Evolutionary conservation across 441 rosid genomes (phyloP).

Genomic region (Bocquillonia castaneifolia): DNA sequence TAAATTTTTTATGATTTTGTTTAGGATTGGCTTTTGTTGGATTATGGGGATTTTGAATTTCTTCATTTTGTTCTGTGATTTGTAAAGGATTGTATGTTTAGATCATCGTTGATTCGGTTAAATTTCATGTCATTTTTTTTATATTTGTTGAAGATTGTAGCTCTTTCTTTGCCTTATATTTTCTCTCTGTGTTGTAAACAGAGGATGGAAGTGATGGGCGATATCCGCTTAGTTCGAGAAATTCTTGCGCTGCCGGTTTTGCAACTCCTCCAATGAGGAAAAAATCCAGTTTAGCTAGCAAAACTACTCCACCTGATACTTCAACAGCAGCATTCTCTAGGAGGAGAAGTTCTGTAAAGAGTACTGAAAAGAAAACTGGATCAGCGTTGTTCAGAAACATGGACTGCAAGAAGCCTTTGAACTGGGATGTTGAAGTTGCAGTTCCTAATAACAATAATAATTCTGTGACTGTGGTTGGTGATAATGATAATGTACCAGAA

Average conservation of each 20-base stretch:
- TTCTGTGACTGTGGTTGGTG: conserved; percentile 28
- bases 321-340: conserved; percentile 40
- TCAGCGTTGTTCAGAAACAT: conserved; percentile 27
- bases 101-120: not conserved
- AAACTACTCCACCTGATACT: conserved; percentile 44
- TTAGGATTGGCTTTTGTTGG: not conserved
- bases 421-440: conserved; percentile 49
- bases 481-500: conserved; percentile 23
- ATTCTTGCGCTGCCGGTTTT: conserved; percentile 29
- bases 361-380: conserved; percentile 43
- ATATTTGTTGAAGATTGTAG: not conserved
- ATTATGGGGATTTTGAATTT: not conserved
- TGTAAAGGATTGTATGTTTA: not conserved
- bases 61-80: too few species aligned
- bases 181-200: conserved; percentile 21
- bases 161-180: not conserved
- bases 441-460: conserved; percentile 27
- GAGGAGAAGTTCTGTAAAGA: conserved; percentile 45
- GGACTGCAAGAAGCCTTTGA: conserved; percentile 47
- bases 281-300: conserved; percentile 33
- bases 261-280: conserved; percentile 30
- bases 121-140: not conserved
- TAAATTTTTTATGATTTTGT: conserved; percentile 16
- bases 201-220: conserved; percentile 56
- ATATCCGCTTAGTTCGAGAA: conserved; percentile 38